phyloP scores from a whole-genome alignment of 2,329 filamentous ascomycete genomes.

The Talaromyces sp. region DNA sequence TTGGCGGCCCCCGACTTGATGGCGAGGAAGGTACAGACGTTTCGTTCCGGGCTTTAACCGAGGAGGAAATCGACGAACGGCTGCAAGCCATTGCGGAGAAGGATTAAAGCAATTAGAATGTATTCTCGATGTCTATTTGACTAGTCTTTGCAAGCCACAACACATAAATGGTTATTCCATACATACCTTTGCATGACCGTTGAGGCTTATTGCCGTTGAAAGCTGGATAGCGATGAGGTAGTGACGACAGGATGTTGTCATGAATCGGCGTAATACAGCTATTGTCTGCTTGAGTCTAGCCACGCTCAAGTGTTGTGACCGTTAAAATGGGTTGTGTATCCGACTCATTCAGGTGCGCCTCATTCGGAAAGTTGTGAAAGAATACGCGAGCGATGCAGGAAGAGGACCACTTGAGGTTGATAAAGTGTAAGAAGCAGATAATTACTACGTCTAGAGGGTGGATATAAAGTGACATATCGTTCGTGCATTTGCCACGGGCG shows the following conservation, averaged over 20 bases:
- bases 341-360: slow-evolving; percentile 15
- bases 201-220: neutral
- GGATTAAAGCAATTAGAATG: slow-evolving; percentile 58
- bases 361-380: neutral
- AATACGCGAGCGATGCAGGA: neutral
- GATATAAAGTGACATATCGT: neutral
- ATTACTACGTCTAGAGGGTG: neutral
- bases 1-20: slow-evolving; percentile 78
- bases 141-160: neutral
- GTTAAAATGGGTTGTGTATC: neutral
- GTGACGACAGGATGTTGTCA: neutral
- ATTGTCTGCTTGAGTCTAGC: neutral
- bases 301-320: neutral
- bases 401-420: neutral
- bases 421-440: neutral
- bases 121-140: neutral
- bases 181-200: neutral
- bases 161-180: neutral
- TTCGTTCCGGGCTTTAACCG: slow-evolving; percentile 81
- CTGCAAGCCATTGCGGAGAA: slow-evolving; percentile 98
- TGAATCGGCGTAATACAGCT: neutral
- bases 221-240: neutral
- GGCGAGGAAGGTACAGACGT: slow-evolving; percentile 77
- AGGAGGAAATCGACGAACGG: slow-evolving; percentile 97
- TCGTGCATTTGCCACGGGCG: slow-evolving; percentile 8